Evolutionary conservation across 2,329 filamentous ascomycete species (phyloP).

Genomic region (Neopestalotiopsis sp.): DNA sequence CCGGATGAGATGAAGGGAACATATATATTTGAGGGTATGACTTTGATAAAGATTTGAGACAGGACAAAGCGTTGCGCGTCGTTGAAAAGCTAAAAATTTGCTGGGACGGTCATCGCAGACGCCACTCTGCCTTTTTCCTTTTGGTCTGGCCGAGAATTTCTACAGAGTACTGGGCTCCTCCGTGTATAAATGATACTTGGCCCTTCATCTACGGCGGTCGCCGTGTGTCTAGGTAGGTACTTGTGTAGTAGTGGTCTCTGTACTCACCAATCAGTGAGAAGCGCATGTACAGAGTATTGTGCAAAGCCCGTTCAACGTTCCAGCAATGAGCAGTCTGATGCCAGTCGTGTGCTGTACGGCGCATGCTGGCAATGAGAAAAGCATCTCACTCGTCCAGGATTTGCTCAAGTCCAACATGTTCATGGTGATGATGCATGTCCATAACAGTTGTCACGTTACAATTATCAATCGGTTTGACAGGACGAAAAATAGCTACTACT

Average conservation of each 20-base stretch:
- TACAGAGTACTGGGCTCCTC: no score
- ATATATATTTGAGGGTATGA: not conserved
- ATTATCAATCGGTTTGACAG: not conserved
- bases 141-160: no score
- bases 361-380: not conserved
- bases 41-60: not conserved
- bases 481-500: not conserved
- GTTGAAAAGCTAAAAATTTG: not conserved
- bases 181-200: no score
- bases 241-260: not conserved
- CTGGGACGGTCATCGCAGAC: not conserved
- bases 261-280: not conserved
- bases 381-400: no score
- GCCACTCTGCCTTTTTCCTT: not conserved
- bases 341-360: not conserved
- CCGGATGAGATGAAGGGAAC: not conserved
- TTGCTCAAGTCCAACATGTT: no score
- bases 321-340: not conserved
- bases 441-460: constrained; percentile 12
- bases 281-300: not conserved
- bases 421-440: not conserved
- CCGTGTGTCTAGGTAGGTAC: not conserved
- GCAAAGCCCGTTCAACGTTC: not conserved
- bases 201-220: no score
- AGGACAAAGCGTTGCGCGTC: not conserved